Evolutionary conservation across 805 yeast genomes (phyloP), one percentile per base, ranked within the genome.

Genomic region (Alloascoidea africana): DNA sequence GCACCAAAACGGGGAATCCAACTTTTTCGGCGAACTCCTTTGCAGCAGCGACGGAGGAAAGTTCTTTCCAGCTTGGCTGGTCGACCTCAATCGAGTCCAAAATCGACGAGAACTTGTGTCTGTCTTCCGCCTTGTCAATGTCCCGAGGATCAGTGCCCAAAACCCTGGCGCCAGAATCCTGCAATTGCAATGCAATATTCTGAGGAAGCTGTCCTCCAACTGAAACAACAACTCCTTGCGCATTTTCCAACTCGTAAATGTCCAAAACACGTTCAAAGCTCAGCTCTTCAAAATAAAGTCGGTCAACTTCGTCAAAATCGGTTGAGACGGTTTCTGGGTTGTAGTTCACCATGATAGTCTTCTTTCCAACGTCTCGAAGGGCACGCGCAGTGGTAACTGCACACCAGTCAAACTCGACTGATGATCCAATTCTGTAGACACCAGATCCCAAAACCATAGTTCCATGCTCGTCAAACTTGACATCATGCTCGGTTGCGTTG

Each of bases 371-470:
- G 38, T 74, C 80, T 59, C 98, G 76, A 51, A 89, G 74, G 34
- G 96, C 86, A 57, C 96, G 77, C 40, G 94, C 96, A 41, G 98
- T 82, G 45, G 91, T 74, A 45, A 89, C 98, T 39, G 97, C 98
- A 70, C 98, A 89, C 98, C 98, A 89, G 61, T 89, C 98, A 53
- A 89, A 89, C 65, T 91, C 98, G 39, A 89, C 98, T 19, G 96
- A 86, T 2, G 96, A 87, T 42, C 98, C 98, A 58, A 89, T 89
- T 62, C 98, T 76, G 73, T 89, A 89, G 37, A 91, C 98, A 66
- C 98, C 97, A n/a, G 96, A 86, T 39, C 97, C 98, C 50, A 89
- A 69, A 32, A 89, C 97, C 74, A 91, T 66, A 43, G 91, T 80
- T 54, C 97, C 97, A 47, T 82, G 70, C 42, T 89, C 97, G 51